These are phyloP conservation scores for Scenedesmus sp. DNA, from an alignment of 163 green algal species.

Conservation along the genomic window DNA sequence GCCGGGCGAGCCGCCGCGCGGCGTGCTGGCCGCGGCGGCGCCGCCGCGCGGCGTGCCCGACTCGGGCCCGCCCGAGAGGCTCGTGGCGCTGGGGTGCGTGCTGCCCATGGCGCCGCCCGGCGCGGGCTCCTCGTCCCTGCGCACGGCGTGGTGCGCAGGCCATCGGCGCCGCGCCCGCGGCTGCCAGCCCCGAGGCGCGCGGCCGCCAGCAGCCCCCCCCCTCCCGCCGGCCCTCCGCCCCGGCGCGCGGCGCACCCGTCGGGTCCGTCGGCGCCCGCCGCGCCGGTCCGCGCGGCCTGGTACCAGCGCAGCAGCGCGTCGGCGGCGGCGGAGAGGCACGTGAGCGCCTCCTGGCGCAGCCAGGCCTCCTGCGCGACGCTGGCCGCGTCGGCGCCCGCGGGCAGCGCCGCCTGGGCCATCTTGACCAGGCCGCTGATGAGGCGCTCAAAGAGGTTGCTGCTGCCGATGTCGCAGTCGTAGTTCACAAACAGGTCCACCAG, in stretches of 20 bases:
- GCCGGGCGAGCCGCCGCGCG: constrained; percentile 34
- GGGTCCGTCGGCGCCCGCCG: too few relatives aligned
- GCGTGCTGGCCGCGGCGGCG: constrained; percentile 27
- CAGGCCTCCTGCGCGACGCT: constrained; percentile 62
- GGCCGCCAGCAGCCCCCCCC: too few relatives aligned
- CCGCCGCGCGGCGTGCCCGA: not conserved
- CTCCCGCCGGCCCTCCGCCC: too few relatives aligned
- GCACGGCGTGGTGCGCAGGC: too few relatives aligned
- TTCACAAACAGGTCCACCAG: constrained; percentile 99
- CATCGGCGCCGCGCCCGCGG: too few relatives aligned
- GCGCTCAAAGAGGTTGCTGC: constrained; percentile 95
- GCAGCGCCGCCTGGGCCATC: constrained; percentile 33
- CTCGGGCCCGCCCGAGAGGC: not conserved
- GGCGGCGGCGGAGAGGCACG: constrained; percentile 80
- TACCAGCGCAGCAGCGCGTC: constrained; percentile 82
- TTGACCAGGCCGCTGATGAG: constrained; percentile 69
- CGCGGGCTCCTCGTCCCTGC: too few relatives aligned
- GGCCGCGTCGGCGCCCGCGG: not conserved
- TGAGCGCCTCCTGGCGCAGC: constrained; percentile 80
- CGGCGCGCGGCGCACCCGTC: too few relatives aligned
- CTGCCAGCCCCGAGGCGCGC: too few relatives aligned
- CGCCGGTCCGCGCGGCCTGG: constrained; percentile 11
- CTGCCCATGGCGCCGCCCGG: too few relatives aligned
- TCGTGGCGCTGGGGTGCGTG: constrained; percentile 8
- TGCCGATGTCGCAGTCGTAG: constrained; percentile 98